A percentile compares a stretch with the other conserved stretches of the same genome.
Conservation (phyloP, 805 yeast species). For the Torulaspora franciscae region DNA sequence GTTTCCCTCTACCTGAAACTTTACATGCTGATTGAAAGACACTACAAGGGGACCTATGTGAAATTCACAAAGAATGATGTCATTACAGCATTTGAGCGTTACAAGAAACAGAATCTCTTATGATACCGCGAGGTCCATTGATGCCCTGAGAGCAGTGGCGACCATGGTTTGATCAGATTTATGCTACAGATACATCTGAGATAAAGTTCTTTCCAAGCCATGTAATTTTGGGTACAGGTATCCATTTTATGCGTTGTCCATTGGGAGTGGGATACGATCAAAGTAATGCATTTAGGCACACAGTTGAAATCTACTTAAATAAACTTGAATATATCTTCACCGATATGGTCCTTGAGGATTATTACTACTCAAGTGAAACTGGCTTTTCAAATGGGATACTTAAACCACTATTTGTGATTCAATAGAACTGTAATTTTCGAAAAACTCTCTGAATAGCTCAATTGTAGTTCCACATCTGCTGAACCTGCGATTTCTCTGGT, state of each 20-base stretch:
- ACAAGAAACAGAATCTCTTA: conserved; percentile 15
- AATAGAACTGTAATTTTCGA: conserved; percentile 41
- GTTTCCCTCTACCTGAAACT: conserved; percentile 52
- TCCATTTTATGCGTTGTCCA: too few species aligned
- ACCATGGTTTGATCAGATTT: too few species aligned
- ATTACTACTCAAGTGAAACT: too few species aligned
- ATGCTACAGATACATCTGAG: too few species aligned
- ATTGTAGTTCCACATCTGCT: conserved; percentile 63
- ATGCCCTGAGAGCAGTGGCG: not conserved
- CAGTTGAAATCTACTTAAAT: too few species aligned
- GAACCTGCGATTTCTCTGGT: conserved; percentile 88
- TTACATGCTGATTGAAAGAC: conserved; percentile 51
- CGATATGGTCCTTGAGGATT: too few species aligned
- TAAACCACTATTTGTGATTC: conserved; percentile 42
- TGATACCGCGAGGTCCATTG: not conserved
- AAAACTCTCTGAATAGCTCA: conserved; percentile 58
- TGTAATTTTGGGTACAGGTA: not conserved
- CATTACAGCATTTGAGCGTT: conserved; percentile 46
- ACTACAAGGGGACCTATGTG: conserved; percentile 48
- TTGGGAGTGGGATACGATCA: too few species aligned
- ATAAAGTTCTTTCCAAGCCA: too few species aligned
- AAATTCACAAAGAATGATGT: conserved; percentile 53
- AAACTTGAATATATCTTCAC: too few species aligned
- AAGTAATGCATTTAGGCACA: too few species aligned
- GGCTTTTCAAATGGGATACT: not conserved